Evolutionary conservation across 352 stramenopile genomes (phyloP), one percentile per base, ranked within the genome.

Genomic region (Pythium sukuiense): DNA sequence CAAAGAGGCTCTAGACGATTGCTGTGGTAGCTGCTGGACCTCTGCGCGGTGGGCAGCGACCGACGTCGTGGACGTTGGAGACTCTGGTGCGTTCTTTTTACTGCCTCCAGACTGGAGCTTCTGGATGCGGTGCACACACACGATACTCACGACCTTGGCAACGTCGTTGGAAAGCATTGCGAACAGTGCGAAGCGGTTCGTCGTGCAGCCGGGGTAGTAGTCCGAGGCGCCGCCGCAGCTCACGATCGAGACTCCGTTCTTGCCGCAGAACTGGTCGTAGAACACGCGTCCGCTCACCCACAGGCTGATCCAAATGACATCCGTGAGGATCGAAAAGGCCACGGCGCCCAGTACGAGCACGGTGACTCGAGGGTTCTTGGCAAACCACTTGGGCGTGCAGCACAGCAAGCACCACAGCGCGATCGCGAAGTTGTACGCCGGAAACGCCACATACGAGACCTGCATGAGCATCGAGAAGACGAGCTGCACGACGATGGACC

Each of bases 381-480:
- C 27, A 43, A 76, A 70, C 78, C 76, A 89, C 20, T 78, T 73
- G 14, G 80, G 77, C 4, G 78, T 81, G 61, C 76, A 89, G 50
- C 73, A 83, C 12, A 80, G 71, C 16, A 89, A 70, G 24, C 80
- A 82, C 85, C 85, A 93, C 37, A 92, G 64, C 29, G 80, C 85
- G 33, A 92, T 71, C 24, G 78, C 78, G 61, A 92, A 90, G 61
- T 94, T 92, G 66, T 94, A 93, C 6, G 80, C 77, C 2, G 85
- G 81, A 48, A 92, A 93, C 5, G 85, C 85, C 30, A 93, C 83
- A 65, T 93, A 93, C 41, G 85, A 89, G 12, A 92, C 70, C 67
- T 94, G 83, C 82, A 92, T 89, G 48, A 94, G 62, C 20, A 90
- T 56, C 27, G 78, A 79, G 35, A 74, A 87, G 16, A 65, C 67